These are phyloP conservation scores for Ustilago trichophora DNA, from an alignment of 1,284 basidiomycete species.

Conservation along the genomic window DNA sequence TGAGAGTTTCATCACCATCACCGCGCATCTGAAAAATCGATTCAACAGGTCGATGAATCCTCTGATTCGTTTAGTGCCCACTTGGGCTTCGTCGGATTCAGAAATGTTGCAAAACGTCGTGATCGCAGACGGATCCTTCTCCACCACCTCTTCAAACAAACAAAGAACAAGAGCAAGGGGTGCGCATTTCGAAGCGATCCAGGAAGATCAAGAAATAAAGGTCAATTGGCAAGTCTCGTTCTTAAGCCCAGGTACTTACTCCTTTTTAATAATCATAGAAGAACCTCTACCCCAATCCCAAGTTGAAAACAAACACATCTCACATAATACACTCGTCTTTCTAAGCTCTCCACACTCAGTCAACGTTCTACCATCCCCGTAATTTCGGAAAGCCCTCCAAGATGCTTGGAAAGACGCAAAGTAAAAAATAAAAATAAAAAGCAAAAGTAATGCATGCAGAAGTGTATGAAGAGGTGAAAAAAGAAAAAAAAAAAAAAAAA, in stretches of 20 bases:
- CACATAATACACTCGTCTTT: constrained; percentile 5
- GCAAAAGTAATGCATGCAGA: neutral
- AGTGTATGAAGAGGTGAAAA: neutral
- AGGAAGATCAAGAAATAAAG: neutral
- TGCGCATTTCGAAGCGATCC: too few species aligned
- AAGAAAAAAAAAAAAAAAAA: too few species aligned
- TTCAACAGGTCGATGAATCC: constrained; percentile 14
- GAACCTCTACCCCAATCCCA: neutral
- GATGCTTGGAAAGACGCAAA: too few species aligned
- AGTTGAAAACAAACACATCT: too few species aligned
- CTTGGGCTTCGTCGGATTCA: constrained; percentile 4
- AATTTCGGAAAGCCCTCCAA: too few species aligned
- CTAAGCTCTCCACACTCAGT: constrained; percentile 2
- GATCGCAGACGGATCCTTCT: constrained; percentile 26
- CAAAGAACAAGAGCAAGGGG: neutral
- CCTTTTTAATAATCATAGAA: constrained; percentile 21
- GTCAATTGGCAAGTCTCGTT: constrained; percentile 23
- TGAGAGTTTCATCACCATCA: constrained; percentile 12
- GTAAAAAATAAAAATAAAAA: too few species aligned
- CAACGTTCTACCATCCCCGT: too few species aligned
- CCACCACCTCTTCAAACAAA: neutral
- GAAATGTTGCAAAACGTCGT: constrained; percentile 9
- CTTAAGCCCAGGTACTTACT: constrained; percentile 15
- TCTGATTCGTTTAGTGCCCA: constrained; percentile 34
- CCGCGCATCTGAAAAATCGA: constrained; percentile 12